phyloP scores from a whole-genome alignment of 495 filamentous ascomycete species.

The Saxophila tyrrhenica region DNA sequence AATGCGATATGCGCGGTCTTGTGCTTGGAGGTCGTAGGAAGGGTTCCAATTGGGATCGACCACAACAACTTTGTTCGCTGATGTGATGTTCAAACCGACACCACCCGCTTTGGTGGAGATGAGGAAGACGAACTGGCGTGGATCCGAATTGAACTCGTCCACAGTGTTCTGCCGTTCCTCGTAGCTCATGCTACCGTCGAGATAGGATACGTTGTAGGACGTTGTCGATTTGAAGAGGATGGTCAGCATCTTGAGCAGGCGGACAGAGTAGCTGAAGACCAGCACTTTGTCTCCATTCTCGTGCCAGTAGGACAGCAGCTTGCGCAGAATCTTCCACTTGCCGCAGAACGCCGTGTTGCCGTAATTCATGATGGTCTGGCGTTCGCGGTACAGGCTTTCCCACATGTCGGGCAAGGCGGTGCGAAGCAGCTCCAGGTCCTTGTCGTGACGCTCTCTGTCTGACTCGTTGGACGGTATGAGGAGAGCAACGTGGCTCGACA shows the following conservation, averaged over 20 bases:
- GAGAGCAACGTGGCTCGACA: slow-evolving; percentile 85
- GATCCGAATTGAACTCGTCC: slow-evolving; percentile 85
- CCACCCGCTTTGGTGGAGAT: slow-evolving; percentile 92
- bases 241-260: slow-evolving; percentile 73
- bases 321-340: slow-evolving; percentile 89
- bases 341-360: slow-evolving; percentile 90
- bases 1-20: slow-evolving; percentile 94
- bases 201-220: slow-evolving; percentile 75
- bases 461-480: slow-evolving; percentile 66
- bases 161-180: slow-evolving; percentile 69
- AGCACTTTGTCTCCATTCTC: slow-evolving; percentile 82
- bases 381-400: slow-evolving; percentile 59
- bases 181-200: slow-evolving; percentile 80
- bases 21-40: slow-evolving; percentile 83
- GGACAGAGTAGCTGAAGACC: slow-evolving; percentile 83
- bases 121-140: slow-evolving; percentile 83
- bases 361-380: slow-evolving; percentile 70
- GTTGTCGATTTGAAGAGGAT: slow-evolving; percentile 79
- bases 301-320: slow-evolving; percentile 83
- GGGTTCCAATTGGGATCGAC: slow-evolving; percentile 99
- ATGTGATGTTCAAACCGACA: slow-evolving; percentile 87
- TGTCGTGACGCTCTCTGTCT: slow-evolving; percentile 60
- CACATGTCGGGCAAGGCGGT: slow-evolving; percentile 65
- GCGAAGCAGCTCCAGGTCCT: slow-evolving; percentile 67
- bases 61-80: slow-evolving; percentile 95